These are phyloP conservation scores for Marvania coccoides DNA, from an alignment of 139 green algal genomes.

Conservation along the genomic window DNA sequence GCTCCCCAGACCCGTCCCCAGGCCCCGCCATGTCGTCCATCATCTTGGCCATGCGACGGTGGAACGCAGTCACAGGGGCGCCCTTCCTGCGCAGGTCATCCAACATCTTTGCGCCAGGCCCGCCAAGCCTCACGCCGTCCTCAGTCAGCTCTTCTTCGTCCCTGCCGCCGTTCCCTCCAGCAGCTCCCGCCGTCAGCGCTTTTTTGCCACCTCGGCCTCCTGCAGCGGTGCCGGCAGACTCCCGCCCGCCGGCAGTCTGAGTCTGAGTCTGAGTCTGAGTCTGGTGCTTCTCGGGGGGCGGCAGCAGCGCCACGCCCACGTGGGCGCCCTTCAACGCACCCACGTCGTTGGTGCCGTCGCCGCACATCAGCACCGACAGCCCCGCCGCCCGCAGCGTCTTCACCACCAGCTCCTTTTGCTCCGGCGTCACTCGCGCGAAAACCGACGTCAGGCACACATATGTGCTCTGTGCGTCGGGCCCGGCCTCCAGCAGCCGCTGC, in stretches of 20 bases:
- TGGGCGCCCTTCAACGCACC: constrained; percentile 88
- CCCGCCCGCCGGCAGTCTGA: neutral
- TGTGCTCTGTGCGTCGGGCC: neutral
- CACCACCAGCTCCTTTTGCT: constrained; percentile 98
- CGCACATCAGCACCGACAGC: constrained; percentile 87
- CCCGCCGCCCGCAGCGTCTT: constrained; percentile 62
- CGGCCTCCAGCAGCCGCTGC: constrained; percentile 52
- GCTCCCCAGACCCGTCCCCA: neutral
- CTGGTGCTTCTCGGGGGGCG: constrained; percentile 27
- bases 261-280: neutral
- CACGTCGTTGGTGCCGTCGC: constrained; percentile 98
- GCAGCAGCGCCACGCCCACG: constrained; percentile 80
- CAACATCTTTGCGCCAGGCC: constrained; percentile 45
- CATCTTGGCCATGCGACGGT: constrained; percentile 57
- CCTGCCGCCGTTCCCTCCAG: neutral
- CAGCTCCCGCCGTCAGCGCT: neutral
- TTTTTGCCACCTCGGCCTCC: neutral
- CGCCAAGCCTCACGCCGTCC: neutral
- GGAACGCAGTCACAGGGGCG: constrained; percentile 30
- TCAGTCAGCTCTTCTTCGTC: neutral
- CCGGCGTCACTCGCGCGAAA: constrained; percentile 79
- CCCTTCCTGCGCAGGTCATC: constrained; percentile 40
- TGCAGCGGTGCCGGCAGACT: neutral
- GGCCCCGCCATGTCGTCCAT: constrained; percentile 64
- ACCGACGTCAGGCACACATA: constrained; percentile 71